Percentiles rank a stretch among this genome's conserved stretches.
Evolutionary conservation across 2,329 filamentous ascomycete genomes (phyloP).

Genomic region (Colletotrichum spinosum): DNA sequence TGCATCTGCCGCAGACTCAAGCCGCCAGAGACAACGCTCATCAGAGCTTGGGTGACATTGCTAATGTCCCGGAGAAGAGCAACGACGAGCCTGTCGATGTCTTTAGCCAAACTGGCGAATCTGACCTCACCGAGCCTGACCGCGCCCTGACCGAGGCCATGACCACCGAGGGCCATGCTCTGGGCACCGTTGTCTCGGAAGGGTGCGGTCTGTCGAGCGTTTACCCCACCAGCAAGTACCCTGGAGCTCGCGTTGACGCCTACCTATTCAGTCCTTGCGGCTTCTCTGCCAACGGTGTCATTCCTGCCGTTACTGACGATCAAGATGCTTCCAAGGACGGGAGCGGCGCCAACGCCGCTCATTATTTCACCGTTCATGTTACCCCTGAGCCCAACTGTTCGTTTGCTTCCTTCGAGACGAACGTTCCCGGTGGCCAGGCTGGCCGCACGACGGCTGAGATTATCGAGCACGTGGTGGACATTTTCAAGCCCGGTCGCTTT

Average conservation of each 20-base stretch:
- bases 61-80: constrained; percentile 51
- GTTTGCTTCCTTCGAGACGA: constrained; percentile 98
- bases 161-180: constrained; percentile 91
- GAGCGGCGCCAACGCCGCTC: constrained; percentile 66
- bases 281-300: constrained; percentile 95
- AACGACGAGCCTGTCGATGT: constrained; percentile 78
- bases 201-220: constrained; percentile 89
- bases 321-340: constrained; percentile 46
- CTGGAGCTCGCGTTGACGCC: constrained; percentile 92
- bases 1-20: constrained; percentile 72
- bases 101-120: constrained; percentile 75
- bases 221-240: constrained; percentile 88
- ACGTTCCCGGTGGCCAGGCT: constrained; percentile 89
- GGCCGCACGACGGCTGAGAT: constrained; percentile 91
- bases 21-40: constrained; percentile 71
- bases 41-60: constrained; percentile 69
- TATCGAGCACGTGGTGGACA: constrained; percentile 91
- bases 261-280: constrained; percentile 97
- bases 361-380: constrained; percentile 99
- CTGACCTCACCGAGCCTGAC: constrained; percentile 66
- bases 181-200: constrained; percentile 93
- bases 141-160: constrained; percentile 77
- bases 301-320: constrained; percentile 78
- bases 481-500: constrained; percentile 98
- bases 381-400: constrained; percentile 97